These are phyloP conservation scores for Silene vulgaris DNA, from an alignment of 179 eudicot species.

Conservation along the genomic window DNA sequence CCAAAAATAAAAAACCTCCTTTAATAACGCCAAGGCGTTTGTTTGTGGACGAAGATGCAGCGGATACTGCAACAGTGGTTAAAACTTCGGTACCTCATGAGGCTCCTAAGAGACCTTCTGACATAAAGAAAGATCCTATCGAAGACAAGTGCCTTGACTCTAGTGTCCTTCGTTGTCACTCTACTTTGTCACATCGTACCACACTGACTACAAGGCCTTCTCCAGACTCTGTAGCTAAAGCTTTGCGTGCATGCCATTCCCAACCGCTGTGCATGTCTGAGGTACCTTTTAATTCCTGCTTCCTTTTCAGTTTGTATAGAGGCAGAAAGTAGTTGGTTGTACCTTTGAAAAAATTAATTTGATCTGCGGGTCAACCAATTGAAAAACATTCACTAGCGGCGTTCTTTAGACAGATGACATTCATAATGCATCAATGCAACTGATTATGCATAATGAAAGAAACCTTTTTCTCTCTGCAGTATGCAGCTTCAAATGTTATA, in stretches of 20 bases:
- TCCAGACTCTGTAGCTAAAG: constrained; percentile 50
- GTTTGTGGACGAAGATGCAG: constrained; percentile 41
- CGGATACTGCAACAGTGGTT: constrained; percentile 34
- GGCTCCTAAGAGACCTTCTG: constrained; percentile 29
- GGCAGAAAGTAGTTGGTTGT: too few species aligned
- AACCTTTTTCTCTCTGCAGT: constrained; percentile 40
- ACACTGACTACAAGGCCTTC: constrained; percentile 40
- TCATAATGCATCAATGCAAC: background rate
- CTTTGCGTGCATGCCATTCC: constrained; percentile 72
- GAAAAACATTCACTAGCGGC: background rate
- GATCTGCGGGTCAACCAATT: background rate
- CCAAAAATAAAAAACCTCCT: constrained; percentile 42
- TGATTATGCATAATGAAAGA: constrained; percentile 6
- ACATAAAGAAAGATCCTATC: constrained; percentile 31
- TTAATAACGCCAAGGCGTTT: constrained; percentile 42
- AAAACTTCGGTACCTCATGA: constrained; percentile 31
- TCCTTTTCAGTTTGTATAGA: background rate
- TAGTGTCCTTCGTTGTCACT: constrained; percentile 63
- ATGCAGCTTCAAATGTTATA: constrained; percentile 56
- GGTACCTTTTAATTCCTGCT: constrained; percentile 37
- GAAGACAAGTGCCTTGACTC: constrained; percentile 42
- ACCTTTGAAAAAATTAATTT: too few species aligned
- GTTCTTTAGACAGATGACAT: background rate
- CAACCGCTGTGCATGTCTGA: constrained; percentile 83
- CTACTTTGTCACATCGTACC: constrained; percentile 57